These are phyloP conservation scores for Venturia aucupariae DNA, from an alignment of 2,329 filamentous ascomycete genomes.

Conservation along the genomic window DNA sequence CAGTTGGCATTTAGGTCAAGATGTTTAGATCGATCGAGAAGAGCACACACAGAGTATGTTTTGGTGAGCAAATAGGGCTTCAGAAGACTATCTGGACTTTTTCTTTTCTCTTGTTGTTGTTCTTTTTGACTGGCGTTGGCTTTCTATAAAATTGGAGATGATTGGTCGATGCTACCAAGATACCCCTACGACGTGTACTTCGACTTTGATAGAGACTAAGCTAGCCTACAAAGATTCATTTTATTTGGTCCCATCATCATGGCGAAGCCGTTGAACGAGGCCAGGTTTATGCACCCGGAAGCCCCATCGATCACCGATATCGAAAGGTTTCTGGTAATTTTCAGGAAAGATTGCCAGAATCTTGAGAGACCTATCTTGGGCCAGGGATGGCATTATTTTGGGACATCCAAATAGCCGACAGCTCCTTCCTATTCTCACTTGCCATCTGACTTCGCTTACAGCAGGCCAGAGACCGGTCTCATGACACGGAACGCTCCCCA, in stretches of 20 bases:
- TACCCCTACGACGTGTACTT: background rate
- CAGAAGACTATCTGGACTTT: background rate
- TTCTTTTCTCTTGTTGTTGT: background rate
- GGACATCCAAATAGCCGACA: background rate
- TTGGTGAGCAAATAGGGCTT: background rate
- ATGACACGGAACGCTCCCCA: background rate
- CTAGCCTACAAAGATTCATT: background rate
- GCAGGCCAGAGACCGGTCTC: background rate
- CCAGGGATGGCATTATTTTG: background rate
- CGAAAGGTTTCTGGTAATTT: background rate
- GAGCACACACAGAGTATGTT: background rate
- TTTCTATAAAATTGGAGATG: background rate
- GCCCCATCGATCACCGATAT: background rate
- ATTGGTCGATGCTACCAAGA: background rate
- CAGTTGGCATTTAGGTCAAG: background rate
- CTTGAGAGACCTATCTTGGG: background rate
- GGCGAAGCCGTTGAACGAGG: background rate
- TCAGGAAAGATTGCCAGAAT: background rate
- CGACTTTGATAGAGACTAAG: background rate
- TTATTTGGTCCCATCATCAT: background rate
- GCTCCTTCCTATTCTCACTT: background rate
- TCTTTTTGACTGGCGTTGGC: background rate
- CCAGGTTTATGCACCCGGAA: background rate
- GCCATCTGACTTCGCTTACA: background rate
- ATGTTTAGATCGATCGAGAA: background rate